Evolutionary conservation across 2,329 filamentous ascomycete species (phyloP).

Genomic region (Colletotrichum neosansevieriae): DNA sequence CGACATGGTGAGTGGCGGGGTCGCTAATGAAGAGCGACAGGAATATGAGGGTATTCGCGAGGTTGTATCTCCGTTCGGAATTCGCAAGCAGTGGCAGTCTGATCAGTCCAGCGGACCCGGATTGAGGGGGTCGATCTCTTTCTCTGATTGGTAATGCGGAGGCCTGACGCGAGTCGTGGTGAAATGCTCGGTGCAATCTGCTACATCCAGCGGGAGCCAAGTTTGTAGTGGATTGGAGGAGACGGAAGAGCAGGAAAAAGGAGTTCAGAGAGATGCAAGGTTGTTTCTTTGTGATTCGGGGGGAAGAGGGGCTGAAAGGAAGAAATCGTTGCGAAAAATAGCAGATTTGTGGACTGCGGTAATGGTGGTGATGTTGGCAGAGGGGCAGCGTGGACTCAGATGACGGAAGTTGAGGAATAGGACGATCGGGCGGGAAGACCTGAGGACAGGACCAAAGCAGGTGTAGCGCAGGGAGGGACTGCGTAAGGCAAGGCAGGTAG

Average conservation of each 20-base stretch:
- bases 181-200: conserved; percentile 17
- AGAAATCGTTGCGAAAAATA: conserved; percentile 32
- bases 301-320: conserved; percentile 25
- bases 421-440: conserved; percentile 32
- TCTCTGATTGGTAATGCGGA: conserved; percentile 35
- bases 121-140: conserved; percentile 16
- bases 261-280: conserved; percentile 19
- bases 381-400: conserved; percentile 40
- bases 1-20: conserved; percentile 60
- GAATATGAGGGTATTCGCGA: conserved; percentile 17
- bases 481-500: background rate
- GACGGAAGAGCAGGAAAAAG: background rate
- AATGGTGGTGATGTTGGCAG: conserved; percentile 30
- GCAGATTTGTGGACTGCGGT: conserved; percentile 34
- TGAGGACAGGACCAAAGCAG: conserved; percentile 15
- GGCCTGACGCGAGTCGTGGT: conserved; percentile 29
- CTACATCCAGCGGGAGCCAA: conserved; percentile 10
- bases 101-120: conserved; percentile 21
- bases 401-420: conserved; percentile 39
- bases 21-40: conserved; percentile 18
- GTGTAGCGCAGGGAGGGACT: conserved; percentile 3
- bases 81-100: conserved; percentile 24
- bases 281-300: conserved; percentile 23
- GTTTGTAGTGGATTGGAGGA: conserved; percentile 7
- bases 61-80: background rate